A percentile compares a stretch with the other conserved stretches of the same genome.
These are phyloP conservation scores for Parmelia sp. DNA, from an alignment of 495 filamentous ascomycete species.

Conservation along the genomic window DNA sequence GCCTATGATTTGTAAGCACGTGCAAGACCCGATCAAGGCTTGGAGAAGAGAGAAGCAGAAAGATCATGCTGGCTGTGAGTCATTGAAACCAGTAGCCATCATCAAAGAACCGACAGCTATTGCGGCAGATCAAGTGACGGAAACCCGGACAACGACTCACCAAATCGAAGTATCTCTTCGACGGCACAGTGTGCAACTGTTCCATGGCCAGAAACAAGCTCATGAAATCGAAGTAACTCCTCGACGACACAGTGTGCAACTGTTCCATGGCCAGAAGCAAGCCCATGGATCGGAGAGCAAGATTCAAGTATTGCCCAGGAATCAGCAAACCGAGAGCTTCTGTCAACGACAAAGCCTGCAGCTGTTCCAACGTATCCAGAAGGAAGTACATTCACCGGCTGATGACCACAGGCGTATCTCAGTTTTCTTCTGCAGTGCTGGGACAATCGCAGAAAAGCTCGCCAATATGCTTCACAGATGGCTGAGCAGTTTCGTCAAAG, in stretches of 20 bases:
- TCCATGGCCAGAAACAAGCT: background rate
- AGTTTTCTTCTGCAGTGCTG: slow-evolving; percentile 28
- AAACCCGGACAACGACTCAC: background rate
- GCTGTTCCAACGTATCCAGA: background rate
- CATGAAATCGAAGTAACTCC: background rate
- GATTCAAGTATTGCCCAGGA: background rate
- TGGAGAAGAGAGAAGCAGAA: slow-evolving; percentile 24
- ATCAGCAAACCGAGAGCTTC: background rate
- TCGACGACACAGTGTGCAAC: background rate
- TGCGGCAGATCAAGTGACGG: background rate
- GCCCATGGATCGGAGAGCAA: background rate
- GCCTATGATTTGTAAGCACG: slow-evolving; percentile 28
- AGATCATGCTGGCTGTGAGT: background rate
- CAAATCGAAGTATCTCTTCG: background rate
- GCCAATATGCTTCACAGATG: slow-evolving; percentile 22
- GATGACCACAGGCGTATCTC: background rate
- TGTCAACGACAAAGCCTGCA: background rate
- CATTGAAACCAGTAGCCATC: background rate
- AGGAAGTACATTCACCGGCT: background rate
- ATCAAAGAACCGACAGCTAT: background rate
- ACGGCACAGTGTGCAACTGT: background rate
- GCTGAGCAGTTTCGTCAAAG: slow-evolving; percentile 5
- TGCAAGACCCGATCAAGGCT: slow-evolving; percentile 28
- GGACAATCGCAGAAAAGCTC: slow-evolving; percentile 26
- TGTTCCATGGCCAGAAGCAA: background rate